These are phyloP conservation scores for Xeromyces bisporus DNA, from an alignment of 495 filamentous ascomycete genomes.

Conservation along the genomic window DNA sequence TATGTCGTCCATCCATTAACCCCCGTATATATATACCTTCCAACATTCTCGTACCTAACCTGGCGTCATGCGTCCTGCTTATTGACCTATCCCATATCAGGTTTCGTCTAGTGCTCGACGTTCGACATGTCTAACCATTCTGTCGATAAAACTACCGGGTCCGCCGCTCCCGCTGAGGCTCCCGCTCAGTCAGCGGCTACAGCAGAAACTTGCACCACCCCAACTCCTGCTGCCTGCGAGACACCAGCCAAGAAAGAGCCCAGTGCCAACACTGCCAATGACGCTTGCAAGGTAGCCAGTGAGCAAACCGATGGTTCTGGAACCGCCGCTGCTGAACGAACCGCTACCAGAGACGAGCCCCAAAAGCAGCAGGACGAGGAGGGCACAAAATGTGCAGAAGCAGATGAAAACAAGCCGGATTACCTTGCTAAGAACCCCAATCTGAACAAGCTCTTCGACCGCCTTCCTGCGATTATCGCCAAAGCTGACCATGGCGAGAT, in stretches of 20 bases:
- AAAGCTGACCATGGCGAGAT: constrained; percentile 46
- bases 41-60: too few species aligned
- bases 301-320: constrained; percentile 3
- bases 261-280: constrained; percentile 1
- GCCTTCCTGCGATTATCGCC: constrained; percentile 27
- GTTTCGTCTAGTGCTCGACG: neutral
- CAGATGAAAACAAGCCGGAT: constrained; percentile 13
- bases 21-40: too few species aligned
- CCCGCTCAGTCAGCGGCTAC: constrained; percentile 4
- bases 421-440: constrained; percentile 24
- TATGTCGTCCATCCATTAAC: too few species aligned
- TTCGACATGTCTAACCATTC: constrained; percentile 3
- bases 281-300: constrained; percentile 3
- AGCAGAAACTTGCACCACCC: neutral
- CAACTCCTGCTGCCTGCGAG: constrained; percentile 1
- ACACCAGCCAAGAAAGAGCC: constrained; percentile 3
- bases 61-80: too few species aligned
- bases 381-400: neutral
- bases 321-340: constrained; percentile 4
- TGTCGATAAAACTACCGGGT: constrained; percentile 5
- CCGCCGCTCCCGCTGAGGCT: constrained; percentile 6
- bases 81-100: neutral
- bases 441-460: constrained; percentile 21
- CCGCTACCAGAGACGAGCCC: constrained; percentile 2
- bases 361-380: constrained; percentile 10